Evolutionary conservation across 805 yeast genomes (phyloP), one percentile per base, ranked within the genome.

Genomic region (Ogataea populi-albae): DNA sequence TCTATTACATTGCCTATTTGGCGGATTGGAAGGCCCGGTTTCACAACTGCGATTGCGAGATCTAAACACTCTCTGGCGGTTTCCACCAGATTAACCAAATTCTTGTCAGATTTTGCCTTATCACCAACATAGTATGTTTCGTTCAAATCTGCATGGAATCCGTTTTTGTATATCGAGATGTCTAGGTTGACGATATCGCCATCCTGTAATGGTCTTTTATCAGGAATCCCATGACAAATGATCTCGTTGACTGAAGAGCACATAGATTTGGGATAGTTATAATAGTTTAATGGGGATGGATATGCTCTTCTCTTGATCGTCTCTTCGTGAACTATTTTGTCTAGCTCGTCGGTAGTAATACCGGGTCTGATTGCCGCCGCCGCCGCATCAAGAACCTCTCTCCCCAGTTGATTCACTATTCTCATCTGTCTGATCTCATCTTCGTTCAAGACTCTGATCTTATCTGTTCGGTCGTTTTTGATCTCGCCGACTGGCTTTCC

Each of bases 211-310:
- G 79, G 80, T 37, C 89, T 75, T 65, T 85, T 74, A 63, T 93
- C 98, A 18, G 98, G 98, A 40, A 93, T 85, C 45, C 98, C 98
- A 62, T 93, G 98, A 60, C 98, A 93, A 42, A 93, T 85, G 39
- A 88, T 80, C 68, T 93, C 98, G 62, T 93, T 93, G 28, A 93
- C 82, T 2, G 96, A 87, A 1, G 96, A 87, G 64, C 98, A 93
- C 26, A 86, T 75, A 16, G 93, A 79, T 59, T 88, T 89, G 27
- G 98, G 97, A 66, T 78, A 93, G 62, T 87, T 85, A 66, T 81
- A 89, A 66, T 93, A 93, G 66, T 93, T 93, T 46, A 91, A 69
- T 3, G 98, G 96, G 9, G 96, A 86, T 14, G 98, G 98, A 59
- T 93, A 93, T 3, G 89, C 87, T 46, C 81, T 79, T 61, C 96